A percentile compares a stretch with the other conserved stretches of the same genome.
Conservation (phyloP, 768 basidiomycete genomes). For the Mycena haematopus region DNA sequence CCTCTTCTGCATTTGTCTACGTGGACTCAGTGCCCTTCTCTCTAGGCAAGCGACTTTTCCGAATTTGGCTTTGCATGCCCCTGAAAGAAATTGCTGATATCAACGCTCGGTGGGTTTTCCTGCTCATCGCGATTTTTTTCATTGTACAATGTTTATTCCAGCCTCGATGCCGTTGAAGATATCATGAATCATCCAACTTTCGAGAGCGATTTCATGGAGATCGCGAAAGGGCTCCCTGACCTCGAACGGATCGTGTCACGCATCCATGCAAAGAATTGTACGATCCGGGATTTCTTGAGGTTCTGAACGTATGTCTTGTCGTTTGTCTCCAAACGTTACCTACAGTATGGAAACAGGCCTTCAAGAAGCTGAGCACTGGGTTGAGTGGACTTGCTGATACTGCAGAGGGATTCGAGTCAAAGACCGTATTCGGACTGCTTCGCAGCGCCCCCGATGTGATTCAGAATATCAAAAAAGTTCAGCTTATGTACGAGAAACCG, state of each 20-base stretch:
- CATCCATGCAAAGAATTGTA: constrained; percentile 92
- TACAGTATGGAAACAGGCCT: constrained; percentile 55
- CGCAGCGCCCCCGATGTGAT: constrained; percentile 82
- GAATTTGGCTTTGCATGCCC: constrained; percentile 96
- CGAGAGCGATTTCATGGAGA: constrained; percentile 72
- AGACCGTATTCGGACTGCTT: constrained; percentile 76
- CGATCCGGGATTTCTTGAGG: constrained; percentile 87
- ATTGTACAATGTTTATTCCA: constrained; percentile 37
- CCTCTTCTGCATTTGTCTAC: constrained; percentile 1
- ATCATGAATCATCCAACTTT: constrained; percentile 83
- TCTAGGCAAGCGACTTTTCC: constrained; percentile 90
- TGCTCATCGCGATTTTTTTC: not conserved
- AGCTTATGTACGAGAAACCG: constrained; percentile 68
- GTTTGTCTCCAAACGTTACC: not conserved
- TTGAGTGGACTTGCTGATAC: constrained; percentile 66
- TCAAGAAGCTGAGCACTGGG: constrained; percentile 74
- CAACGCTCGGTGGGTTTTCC: constrained; percentile 73
- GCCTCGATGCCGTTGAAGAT: constrained; percentile 94
- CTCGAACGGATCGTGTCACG: constrained; percentile 93
- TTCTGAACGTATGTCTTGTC: constrained; percentile 62
- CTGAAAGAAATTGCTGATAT: constrained; percentile 83
- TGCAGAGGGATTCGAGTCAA: constrained; percentile 78
- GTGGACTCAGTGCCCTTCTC: constrained; percentile 12
- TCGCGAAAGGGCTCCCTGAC: constrained; percentile 88
- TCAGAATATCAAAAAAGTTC: constrained; percentile 73